phyloP scores from a whole-genome alignment of 129 eudicot species.

The Daucus carota region DNA sequence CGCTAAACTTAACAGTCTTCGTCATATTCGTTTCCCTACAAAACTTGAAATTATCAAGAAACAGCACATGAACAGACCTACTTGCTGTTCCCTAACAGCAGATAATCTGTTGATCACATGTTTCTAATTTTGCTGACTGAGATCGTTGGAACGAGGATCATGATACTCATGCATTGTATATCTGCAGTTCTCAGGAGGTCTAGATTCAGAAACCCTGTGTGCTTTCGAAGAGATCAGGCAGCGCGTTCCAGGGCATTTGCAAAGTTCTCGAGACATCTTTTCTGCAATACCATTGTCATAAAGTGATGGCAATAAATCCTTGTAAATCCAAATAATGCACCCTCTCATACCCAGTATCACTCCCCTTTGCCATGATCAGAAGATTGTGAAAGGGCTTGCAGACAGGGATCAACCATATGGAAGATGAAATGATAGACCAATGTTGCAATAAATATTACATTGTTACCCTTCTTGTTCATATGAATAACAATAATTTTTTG shows the following conservation, averaged over 20 bases:
- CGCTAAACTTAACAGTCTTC: background rate
- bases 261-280: constrained; percentile 14
- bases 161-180: background rate
- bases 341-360: background rate
- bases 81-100: background rate
- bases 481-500: background rate
- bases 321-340: background rate
- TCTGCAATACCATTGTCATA: constrained; percentile 14
- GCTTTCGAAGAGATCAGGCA: constrained; percentile 24
- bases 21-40: background rate
- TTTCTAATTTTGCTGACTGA: background rate
- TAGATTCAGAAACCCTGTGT: constrained; percentile 25
- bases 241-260: constrained; percentile 22
- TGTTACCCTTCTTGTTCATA: background rate
- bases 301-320: background rate
- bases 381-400: background rate
- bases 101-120: background rate
- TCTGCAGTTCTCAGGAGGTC: constrained; percentile 29
- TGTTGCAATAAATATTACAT: background rate
- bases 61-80: background rate
- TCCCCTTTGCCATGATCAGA: background rate
- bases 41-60: background rate
- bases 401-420: background rate
- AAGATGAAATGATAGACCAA: background rate
- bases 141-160: background rate